Evolutionary conservation across 1,284 basidiomycete genomes (phyloP).

Genomic region (Moniliella sp.): DNA sequence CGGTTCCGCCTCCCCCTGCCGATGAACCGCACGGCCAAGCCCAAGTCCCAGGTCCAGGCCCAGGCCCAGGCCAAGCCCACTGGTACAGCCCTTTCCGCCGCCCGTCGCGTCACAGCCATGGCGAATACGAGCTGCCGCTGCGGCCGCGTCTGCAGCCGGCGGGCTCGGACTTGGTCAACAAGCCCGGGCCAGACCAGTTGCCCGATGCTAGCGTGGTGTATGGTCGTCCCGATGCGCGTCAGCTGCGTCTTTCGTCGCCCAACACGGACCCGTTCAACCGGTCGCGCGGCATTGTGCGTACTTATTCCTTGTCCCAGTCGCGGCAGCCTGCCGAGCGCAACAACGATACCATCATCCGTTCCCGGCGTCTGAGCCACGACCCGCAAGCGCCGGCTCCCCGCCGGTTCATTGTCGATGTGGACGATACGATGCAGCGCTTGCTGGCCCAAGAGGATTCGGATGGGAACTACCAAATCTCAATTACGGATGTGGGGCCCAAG

Average conservation of each 20-base stretch:
- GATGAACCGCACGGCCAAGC: too few relatives aligned
- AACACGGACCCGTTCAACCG: background rate
- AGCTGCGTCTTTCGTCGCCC: background rate
- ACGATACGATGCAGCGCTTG: constrained; percentile 84
- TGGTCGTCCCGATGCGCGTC: constrained; percentile 1
- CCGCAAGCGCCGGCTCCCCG: constrained; percentile 36
- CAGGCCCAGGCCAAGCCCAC: too few relatives aligned
- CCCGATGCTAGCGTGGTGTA: constrained; percentile 1
- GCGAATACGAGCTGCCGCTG: too few relatives aligned
- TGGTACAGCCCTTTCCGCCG: too few relatives aligned
- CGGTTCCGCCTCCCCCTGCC: too few relatives aligned
- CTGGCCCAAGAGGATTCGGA: constrained; percentile 96
- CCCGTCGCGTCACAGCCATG: too few relatives aligned
- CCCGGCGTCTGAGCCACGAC: constrained; percentile 33
- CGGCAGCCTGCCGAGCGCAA: constrained; percentile 18
- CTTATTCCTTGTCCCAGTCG: constrained; percentile 27
- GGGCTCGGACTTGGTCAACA: constrained; percentile 3
- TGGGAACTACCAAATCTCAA: constrained; percentile 77
- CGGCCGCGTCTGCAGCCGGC: constrained; percentile 4
- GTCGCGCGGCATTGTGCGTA: constrained; percentile 14
- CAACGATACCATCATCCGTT: constrained; percentile 23
- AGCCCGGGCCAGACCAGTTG: constrained; percentile 1
- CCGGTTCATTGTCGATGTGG: constrained; percentile 81
- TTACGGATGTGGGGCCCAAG: constrained; percentile 90
- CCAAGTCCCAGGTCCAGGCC: too few relatives aligned